Percentiles rank a stretch among this genome's conserved stretches.
Conservation (phyloP, 2,329 filamentous ascomycete genomes). For the Ascochyta koolunga region DNA sequence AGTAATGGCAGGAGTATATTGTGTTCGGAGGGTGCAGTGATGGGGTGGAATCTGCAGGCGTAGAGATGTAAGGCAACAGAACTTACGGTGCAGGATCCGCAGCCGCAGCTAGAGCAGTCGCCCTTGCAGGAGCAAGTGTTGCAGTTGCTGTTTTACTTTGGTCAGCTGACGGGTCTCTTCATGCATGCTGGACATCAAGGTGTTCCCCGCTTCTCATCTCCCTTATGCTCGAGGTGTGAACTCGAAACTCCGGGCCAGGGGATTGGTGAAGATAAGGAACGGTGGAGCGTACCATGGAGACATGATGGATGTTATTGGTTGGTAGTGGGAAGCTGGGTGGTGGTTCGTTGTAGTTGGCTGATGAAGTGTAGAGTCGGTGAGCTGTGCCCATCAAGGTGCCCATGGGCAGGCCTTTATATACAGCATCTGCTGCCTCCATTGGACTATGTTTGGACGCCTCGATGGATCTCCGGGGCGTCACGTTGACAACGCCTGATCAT, state of each 20-base stretch:
- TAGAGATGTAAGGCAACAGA: neutral
- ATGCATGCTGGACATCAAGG: conserved; percentile 26
- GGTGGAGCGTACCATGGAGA: conserved; percentile 31
- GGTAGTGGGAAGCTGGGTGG: conserved; percentile 9
- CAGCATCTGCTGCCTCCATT: neutral
- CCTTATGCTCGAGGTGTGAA: neutral
- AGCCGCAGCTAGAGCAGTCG: conserved; percentile 41
- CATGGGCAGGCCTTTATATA: conserved; percentile 24
- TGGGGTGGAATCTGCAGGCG: neutral
- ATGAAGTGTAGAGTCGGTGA: conserved; percentile 11
- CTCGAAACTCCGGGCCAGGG: neutral
- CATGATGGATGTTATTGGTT: conserved; percentile 26
- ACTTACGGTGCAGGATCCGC: conserved; percentile 36
- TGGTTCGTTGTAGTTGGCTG: conserved; percentile 11
- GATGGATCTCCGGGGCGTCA: neutral
- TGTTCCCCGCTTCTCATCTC: conserved; percentile 12
- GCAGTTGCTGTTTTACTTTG: conserved; percentile 28
- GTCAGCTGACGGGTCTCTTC: conserved; percentile 5
- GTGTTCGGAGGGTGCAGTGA: neutral
- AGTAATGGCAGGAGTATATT: too few relatives aligned
- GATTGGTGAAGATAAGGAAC: neutral
- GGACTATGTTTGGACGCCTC: neutral
- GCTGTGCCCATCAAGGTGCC: conserved; percentile 34
- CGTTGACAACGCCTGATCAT: conserved; percentile 9
- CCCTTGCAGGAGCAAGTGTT: conserved; percentile 38